Percentiles rank a stretch among this genome's conserved stretches.
Conservation (phyloP, 176 grass and related monocot species). For the bread wheat (Triticum aestivum) region IWGSC_CS_RefSeq_v2.1 NC_057814.1:531931901-531932400, state of each 20-base stretch:
- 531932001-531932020: conserved; percentile 18
- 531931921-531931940: conserved; percentile 70
- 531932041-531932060: not conserved
- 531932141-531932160: not conserved
- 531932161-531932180: not conserved
- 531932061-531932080: not conserved
- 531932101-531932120: not conserved
- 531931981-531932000: conserved; percentile 73
- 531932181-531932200: not conserved
- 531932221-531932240: not conserved
- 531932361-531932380: conserved; percentile 59
- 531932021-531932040: not conserved
- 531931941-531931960: conserved; percentile 47
- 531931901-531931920: conserved; percentile 43
- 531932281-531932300: conserved; percentile 66
- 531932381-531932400: conserved; percentile 47
- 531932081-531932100: not conserved
- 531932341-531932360: conserved; percentile 42
- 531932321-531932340: conserved; percentile 39
- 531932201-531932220: not conserved
- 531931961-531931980: conserved; percentile 76
- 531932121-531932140: not conserved
- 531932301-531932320: conserved; percentile 29
- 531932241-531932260: conserved; percentile 40
- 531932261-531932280: conserved; percentile 56